Evolutionary conservation across 2,329 filamentous ascomycete species (phyloP).

Genomic region (Esteya vermicola): DNA sequence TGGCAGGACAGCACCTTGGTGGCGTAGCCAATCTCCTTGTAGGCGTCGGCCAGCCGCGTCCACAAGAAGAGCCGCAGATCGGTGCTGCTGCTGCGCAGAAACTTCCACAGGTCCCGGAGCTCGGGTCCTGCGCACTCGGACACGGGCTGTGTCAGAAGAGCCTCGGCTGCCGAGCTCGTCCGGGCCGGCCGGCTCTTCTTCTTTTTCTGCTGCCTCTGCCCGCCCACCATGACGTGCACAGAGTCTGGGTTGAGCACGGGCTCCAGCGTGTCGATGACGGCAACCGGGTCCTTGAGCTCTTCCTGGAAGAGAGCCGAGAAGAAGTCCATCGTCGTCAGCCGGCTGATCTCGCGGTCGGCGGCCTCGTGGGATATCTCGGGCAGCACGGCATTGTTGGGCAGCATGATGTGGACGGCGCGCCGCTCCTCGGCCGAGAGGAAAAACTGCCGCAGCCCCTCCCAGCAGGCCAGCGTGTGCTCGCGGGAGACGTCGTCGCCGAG

Average conservation of each 20-base stretch:
- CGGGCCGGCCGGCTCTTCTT: too few species aligned
- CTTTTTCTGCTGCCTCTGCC: too few species aligned
- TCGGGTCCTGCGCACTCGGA: conserved; percentile 39
- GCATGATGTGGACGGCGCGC: conserved; percentile 29
- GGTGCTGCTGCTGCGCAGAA: conserved; percentile 67
- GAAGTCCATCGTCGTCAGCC: conserved; percentile 91
- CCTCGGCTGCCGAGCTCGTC: too few species aligned
- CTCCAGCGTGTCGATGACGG: conserved; percentile 82
- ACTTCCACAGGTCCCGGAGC: conserved; percentile 69
- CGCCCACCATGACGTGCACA: conserved; percentile 23
- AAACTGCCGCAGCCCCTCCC: conserved; percentile 41
- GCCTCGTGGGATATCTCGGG: conserved; percentile 71
- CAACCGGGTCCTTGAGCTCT: conserved; percentile 64
- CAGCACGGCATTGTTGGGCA: conserved; percentile 83
- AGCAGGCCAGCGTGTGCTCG: conserved; percentile 43
- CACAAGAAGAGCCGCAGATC: conserved; percentile 78
- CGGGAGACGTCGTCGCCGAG: conserved; percentile 28
- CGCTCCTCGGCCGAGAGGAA: conserved; percentile 24
- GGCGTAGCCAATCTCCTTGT: conserved; percentile 67
- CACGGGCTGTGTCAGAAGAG: conserved; percentile 29
- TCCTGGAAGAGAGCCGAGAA: conserved; percentile 82
- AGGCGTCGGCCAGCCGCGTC: conserved; percentile 82
- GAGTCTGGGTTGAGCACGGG: conserved; percentile 70
- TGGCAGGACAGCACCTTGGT: conserved; percentile 84
- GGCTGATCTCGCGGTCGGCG: conserved; percentile 80